Evolutionary conservation across 768 basidiomycete genomes (phyloP).

Genomic region (Suillus fuscotomentosus): DNA sequence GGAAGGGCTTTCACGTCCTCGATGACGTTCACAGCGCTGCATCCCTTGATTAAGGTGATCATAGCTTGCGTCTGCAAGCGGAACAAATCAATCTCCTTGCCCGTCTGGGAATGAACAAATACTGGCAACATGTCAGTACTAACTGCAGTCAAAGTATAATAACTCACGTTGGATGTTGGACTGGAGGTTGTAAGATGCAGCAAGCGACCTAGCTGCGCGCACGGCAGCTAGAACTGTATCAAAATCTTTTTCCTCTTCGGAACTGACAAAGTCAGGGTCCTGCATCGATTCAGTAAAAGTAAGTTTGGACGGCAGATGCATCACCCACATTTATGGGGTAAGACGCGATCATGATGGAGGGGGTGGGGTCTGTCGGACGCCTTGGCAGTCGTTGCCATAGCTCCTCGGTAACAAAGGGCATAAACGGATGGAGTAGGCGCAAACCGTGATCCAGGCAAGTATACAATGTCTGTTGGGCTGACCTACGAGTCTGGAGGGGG

Average conservation of each 20-base stretch:
- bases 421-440: slow-evolving; percentile 92
- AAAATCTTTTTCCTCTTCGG: slow-evolving; percentile 80
- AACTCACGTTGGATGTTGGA: slow-evolving; percentile 75
- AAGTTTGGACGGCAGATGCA: not conserved
- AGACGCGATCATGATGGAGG: slow-evolving; percentile 86
- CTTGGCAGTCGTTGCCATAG: slow-evolving; percentile 96
- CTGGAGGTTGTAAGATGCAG: slow-evolving; percentile 87
- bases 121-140: slow-evolving; percentile 42
- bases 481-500: slow-evolving; percentile 58
- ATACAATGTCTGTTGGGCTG: slow-evolving; percentile 95
- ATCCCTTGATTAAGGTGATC: slow-evolving; percentile 82
- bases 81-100: slow-evolving; percentile 64
- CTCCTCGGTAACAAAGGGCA: slow-evolving; percentile 99
- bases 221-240: slow-evolving; percentile 81
- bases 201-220: slow-evolving; percentile 78
- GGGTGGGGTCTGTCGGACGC: slow-evolving; percentile 74
- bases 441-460: slow-evolving; percentile 91
- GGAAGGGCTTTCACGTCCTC: slow-evolving; percentile 59
- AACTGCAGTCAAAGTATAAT: not conserved
- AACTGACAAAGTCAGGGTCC: slow-evolving; percentile 61
- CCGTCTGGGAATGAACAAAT: slow-evolving; percentile 69
- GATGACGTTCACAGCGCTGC: slow-evolving; percentile 72
- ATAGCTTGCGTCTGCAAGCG: slow-evolving; percentile 75
- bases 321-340: slow-evolving; percentile 77
- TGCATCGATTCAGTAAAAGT: slow-evolving; percentile 23